phyloP scores from a whole-genome alignment of 2,329 filamentous ascomycete genomes.

The Aureobasidium leucospermi region DNA sequence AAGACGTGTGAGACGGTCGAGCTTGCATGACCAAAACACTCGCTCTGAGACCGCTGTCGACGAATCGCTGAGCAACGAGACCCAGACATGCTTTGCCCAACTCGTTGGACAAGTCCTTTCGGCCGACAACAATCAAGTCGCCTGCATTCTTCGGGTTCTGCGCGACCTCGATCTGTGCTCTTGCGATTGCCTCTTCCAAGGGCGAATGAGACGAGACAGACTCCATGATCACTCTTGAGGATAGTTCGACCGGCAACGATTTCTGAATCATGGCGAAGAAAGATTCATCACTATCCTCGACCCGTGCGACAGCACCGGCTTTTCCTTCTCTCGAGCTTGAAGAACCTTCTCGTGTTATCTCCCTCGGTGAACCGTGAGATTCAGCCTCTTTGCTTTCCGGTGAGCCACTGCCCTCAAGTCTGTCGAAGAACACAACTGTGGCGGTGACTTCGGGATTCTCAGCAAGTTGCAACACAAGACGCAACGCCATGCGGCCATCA shows the following conservation, averaged over 20 bases:
- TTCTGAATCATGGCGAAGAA: conserved; percentile 53
- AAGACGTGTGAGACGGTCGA: not conserved
- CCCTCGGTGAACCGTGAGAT: not conserved
- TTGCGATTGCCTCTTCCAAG: conserved; percentile 41
- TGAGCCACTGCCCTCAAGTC: not conserved
- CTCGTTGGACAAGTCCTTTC: conserved; percentile 36
- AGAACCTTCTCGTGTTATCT: not conserved
- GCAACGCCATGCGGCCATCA: conserved; percentile 74
- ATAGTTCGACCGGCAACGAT: conserved; percentile 46
- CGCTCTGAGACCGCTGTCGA: conserved; percentile 52
- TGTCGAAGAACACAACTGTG: conserved; percentile 59
- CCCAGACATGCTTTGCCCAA: conserved; percentile 47
- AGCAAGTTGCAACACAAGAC: conserved; percentile 76
- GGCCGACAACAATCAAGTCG: conserved; percentile 62
- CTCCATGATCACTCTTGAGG: conserved; percentile 53
- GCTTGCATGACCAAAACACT: conserved; percentile 67
- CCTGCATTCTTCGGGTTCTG: conserved; percentile 58
- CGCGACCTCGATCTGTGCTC: conserved; percentile 54
- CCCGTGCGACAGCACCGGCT: not conserved
- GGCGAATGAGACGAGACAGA: conserved; percentile 35
- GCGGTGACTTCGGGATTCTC: conserved; percentile 72
- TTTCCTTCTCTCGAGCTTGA: not conserved
- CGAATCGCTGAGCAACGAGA: conserved; percentile 52
- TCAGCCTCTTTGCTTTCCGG: not conserved
- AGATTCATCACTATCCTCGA: conserved; percentile 38